Conservation (phyloP, 1,284 basidiomycete genomes). For the Trichosporon sp. region DNA sequence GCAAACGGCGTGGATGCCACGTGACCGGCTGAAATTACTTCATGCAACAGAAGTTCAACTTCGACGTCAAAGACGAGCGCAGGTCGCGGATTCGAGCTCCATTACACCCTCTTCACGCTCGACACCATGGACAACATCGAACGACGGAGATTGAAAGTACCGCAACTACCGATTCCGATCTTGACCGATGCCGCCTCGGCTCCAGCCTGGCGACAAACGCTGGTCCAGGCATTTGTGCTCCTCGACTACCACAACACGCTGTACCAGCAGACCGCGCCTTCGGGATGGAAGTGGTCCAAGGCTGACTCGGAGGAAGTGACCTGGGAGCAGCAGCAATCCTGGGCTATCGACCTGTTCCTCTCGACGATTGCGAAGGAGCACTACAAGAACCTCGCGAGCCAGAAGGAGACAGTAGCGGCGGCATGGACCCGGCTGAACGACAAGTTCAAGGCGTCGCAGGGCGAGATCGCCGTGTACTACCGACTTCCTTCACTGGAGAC, state of each 20-base stretch:
- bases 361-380: conserved; percentile 11
- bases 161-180: conserved; percentile 6
- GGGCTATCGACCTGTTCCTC: conserved; percentile 8
- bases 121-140: conserved; percentile 2
- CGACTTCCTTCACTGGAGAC: neutral
- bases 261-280: neutral
- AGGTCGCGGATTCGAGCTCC: neutral
- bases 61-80: neutral
- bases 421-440: conserved; percentile 11
- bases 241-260: conserved; percentile 17
- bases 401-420: conserved; percentile 12
- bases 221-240: conserved; percentile 2
- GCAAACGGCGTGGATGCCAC: neutral
- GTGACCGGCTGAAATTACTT: neutral
- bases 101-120: neutral
- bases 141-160: neutral
- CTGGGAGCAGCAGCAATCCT: conserved; percentile 1
- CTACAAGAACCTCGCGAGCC: conserved; percentile 7
- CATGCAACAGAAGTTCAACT: neutral
- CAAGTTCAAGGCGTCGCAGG: conserved; percentile 18
- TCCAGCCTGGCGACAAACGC: conserved; percentile 5
- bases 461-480: conserved; percentile 6
- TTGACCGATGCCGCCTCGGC: conserved; percentile 13
- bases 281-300: conserved; percentile 14
- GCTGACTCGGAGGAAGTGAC: conserved; percentile 1